These are phyloP conservation scores for Pecoramyces ruminantium DNA, from an alignment of 192 early-diverging fungal species.

Conservation along the genomic window DNA sequence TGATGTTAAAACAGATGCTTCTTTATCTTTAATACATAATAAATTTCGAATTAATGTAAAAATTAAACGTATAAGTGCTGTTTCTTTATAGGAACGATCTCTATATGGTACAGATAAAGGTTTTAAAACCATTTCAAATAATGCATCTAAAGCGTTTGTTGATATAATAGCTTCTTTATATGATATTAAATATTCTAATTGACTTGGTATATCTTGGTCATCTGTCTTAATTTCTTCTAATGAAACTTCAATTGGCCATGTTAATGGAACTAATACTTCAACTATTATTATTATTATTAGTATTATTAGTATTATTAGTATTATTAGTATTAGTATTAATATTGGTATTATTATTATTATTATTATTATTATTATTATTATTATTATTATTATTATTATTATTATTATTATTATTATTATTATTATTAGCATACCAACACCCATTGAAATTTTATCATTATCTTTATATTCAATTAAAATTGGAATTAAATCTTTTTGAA, in stretches of 20 bases:
- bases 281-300: slow-evolving; percentile 23
- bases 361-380: too few species aligned
- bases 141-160: slow-evolving; percentile 24
- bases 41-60: slow-evolving; percentile 65
- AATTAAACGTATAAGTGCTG: not conserved
- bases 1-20: slow-evolving; percentile 30
- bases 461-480: slow-evolving; percentile 21
- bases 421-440: not conserved
- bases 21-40: slow-evolving; percentile 57
- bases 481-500: slow-evolving; percentile 63
- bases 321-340: slow-evolving; percentile 5
- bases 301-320: slow-evolving; percentile 1
- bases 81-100: slow-evolving; percentile 3
- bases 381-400: too few species aligned
- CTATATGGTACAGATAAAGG: slow-evolving; percentile 24
- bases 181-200: slow-evolving; percentile 27
- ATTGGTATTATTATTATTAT: too few species aligned
- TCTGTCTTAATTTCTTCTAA: slow-evolving; percentile 9
- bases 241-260: slow-evolving; percentile 52
- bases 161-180: slow-evolving; percentile 59
- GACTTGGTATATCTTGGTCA: slow-evolving; percentile 9
- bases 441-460: slow-evolving; percentile 10
- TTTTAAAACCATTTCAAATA: slow-evolving; percentile 28
- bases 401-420: too few species aligned
- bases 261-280: slow-evolving; percentile 75